A percentile compares a stretch with the other conserved stretches of the same genome.
phyloP scores from a whole-genome alignment of 371 early-diverging fungal genomes.

The Rhizomucor pusillus region DNA sequence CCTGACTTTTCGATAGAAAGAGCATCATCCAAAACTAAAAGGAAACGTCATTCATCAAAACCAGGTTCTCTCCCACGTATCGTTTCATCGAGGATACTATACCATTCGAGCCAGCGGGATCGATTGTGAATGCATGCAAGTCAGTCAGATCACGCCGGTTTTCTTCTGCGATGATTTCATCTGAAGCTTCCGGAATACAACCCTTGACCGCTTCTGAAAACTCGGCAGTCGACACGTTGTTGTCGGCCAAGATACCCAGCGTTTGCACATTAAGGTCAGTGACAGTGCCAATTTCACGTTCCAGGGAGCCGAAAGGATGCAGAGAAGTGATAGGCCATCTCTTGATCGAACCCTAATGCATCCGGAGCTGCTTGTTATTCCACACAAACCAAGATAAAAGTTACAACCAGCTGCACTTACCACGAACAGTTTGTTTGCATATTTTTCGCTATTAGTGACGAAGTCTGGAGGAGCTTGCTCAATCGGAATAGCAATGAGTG shows the following conservation, averaged over 20 bases:
- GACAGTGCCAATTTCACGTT: conserved; percentile 62
- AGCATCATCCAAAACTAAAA: conserved; percentile 84
- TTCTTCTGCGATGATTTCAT: conserved; percentile 61
- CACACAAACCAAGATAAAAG: too few relatives aligned
- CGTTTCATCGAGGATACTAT: not conserved
- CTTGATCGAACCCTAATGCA: conserved; percentile 54
- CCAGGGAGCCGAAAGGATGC: conserved; percentile 73
- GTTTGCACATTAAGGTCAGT: conserved; percentile 69
- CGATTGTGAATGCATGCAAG: conserved; percentile 79
- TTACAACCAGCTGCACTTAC: conserved; percentile 12
- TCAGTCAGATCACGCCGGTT: conserved; percentile 66
- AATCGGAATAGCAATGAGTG: conserved; percentile 69
- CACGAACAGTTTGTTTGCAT: conserved; percentile 48
- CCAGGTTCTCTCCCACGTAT: too few relatives aligned
- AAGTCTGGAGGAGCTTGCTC: conserved; percentile 65
- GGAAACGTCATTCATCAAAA: too few relatives aligned
- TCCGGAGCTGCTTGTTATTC: not conserved
- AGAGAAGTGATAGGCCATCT: conserved; percentile 72
- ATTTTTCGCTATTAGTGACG: conserved; percentile 55
- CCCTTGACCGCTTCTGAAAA: conserved; percentile 67
- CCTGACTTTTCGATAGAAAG: conserved; percentile 66
- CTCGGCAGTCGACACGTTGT: conserved; percentile 51
- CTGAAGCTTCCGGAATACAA: conserved; percentile 59
- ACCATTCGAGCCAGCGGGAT: conserved; percentile 90
- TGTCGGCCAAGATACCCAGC: conserved; percentile 69